Evolutionary conservation across 164 flowering plant species (phyloP).

Genomic region (Stephania yunnanensis): DNA sequence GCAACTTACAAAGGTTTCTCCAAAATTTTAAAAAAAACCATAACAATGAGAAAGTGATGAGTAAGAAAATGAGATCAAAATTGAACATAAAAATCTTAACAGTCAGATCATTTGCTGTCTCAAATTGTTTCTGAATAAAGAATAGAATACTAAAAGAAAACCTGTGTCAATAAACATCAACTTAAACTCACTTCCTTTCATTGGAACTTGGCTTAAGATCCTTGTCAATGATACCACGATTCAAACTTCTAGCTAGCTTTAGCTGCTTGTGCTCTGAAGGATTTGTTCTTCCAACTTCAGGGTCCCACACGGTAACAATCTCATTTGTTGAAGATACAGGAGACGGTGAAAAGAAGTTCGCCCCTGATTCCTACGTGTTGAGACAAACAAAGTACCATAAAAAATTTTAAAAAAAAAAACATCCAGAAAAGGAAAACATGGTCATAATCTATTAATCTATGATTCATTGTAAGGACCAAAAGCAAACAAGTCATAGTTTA

Average conservation of each 20-base stretch:
- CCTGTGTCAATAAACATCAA: not conserved
- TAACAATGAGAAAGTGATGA: not conserved
- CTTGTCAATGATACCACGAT: conserved; percentile 91
- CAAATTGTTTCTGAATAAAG: not conserved
- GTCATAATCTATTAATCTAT: no score
- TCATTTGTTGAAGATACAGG: conserved; percentile 93
- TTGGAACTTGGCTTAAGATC: conserved; percentile 92
- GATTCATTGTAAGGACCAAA: not conserved
- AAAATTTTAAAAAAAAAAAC: not conserved
- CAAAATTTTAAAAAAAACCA: not conserved
- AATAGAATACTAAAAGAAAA: not conserved
- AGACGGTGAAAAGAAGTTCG: conserved; percentile 78
- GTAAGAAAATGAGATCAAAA: not conserved
- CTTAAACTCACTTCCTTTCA: conserved; percentile 77
- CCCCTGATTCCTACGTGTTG: conserved; percentile 81
- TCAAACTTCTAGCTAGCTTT: conserved; percentile 89
- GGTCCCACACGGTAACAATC: conserved; percentile 94
- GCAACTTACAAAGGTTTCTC: not conserved
- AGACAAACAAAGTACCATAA: conserved; percentile 9
- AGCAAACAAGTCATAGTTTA: not conserved
- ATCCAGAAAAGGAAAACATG: not conserved
- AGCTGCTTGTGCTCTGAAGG: conserved; percentile 99
- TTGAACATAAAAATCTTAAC: not conserved
- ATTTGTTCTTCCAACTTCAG: conserved; percentile 88
- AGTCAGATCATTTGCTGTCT: not conserved